Evolutionary conservation across 2,329 filamentous ascomycete species (phyloP).

Genomic region (Sphaceloma murrayae): DNA sequence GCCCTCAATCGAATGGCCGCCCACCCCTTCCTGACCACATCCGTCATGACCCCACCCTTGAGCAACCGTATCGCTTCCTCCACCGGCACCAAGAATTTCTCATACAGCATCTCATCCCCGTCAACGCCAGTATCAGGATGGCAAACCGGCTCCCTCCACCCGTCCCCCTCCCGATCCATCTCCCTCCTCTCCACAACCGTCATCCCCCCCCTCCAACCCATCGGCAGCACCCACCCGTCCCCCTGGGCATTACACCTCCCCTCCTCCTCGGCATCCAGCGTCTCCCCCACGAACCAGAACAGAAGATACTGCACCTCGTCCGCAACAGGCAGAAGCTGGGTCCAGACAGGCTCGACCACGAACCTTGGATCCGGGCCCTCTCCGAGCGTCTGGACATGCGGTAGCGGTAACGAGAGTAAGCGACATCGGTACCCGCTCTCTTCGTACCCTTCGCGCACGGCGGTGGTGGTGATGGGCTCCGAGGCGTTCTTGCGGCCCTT

Average conservation of each 20-base stretch:
- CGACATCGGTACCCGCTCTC: constrained; percentile 43
- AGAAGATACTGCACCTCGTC: constrained; percentile 33
- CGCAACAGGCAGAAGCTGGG: constrained; percentile 35
- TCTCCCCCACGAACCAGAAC: constrained; percentile 40
- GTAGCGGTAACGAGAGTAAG: constrained; percentile 37
- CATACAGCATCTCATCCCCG: constrained; percentile 38
- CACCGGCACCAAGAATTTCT: constrained; percentile 34
- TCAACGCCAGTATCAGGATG: constrained; percentile 42
- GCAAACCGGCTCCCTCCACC: constrained; percentile 36
- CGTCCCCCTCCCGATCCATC: constrained; percentile 31
- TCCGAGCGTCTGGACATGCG: constrained; percentile 36
- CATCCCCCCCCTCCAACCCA: constrained; percentile 29
- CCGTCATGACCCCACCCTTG: constrained; percentile 33
- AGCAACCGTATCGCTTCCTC: constrained; percentile 36
- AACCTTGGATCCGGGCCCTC: constrained; percentile 25
- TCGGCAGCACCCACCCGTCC: constrained; percentile 28
- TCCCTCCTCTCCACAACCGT: constrained; percentile 32
- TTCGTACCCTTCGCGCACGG: constrained; percentile 43
- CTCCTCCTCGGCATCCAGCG: constrained; percentile 32
- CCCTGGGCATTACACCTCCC: constrained; percentile 17
- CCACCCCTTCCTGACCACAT: constrained; percentile 40
- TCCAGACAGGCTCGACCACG: constrained; percentile 39
- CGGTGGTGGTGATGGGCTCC: constrained; percentile 35
- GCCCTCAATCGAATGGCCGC: constrained; percentile 33
- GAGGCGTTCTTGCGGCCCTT: constrained; percentile 41